Percentiles rank a stretch among this genome's conserved stretches.
phyloP scores from a whole-genome alignment of 148 eudicot genomes.

The Cornus suecica region DNA sequence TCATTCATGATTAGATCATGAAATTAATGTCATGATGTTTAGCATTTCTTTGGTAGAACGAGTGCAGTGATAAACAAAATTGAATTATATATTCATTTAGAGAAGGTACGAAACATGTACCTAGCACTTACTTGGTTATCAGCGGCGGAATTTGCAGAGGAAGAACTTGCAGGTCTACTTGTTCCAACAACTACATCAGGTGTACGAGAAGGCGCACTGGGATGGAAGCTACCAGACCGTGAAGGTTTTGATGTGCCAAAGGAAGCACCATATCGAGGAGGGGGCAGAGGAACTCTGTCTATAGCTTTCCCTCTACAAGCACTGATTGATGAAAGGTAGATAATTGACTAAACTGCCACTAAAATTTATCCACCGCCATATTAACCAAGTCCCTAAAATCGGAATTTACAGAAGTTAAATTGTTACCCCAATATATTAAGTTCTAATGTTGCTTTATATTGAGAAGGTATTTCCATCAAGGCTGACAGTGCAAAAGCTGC shows the following conservation, averaged over 20 bases:
- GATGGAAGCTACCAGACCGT: slow-evolving; percentile 21
- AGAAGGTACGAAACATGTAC: background rate
- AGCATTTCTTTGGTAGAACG: too few species aligned
- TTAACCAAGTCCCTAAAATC: background rate
- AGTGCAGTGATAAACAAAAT: background rate
- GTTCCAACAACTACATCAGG: slow-evolving; percentile 4
- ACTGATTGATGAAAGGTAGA: slow-evolving; percentile 22
- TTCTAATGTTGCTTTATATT: slow-evolving; percentile 55
- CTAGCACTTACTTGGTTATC: slow-evolving; percentile 24
- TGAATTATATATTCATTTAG: too few species aligned
- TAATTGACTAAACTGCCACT: background rate
- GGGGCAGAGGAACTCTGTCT: slow-evolving; percentile 41
- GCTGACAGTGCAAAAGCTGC: slow-evolving; percentile 51
- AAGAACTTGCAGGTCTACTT: slow-evolving; percentile 21
- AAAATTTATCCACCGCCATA: background rate
- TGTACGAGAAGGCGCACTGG: slow-evolving; percentile 26
- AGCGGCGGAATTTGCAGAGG: slow-evolving; percentile 24
- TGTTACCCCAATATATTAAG: slow-evolving; percentile 39
- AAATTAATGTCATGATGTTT: too few species aligned
- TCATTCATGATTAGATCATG: too few species aligned
- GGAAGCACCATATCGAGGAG: slow-evolving; percentile 37
- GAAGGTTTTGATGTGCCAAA: slow-evolving; percentile 29
- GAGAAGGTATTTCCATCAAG: slow-evolving; percentile 60
- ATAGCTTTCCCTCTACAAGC: slow-evolving; percentile 32
- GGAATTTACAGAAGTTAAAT: background rate